Evolutionary conservation across 441 rosid genomes (phyloP).

Genomic region (Corymbia citriodora): DNA sequence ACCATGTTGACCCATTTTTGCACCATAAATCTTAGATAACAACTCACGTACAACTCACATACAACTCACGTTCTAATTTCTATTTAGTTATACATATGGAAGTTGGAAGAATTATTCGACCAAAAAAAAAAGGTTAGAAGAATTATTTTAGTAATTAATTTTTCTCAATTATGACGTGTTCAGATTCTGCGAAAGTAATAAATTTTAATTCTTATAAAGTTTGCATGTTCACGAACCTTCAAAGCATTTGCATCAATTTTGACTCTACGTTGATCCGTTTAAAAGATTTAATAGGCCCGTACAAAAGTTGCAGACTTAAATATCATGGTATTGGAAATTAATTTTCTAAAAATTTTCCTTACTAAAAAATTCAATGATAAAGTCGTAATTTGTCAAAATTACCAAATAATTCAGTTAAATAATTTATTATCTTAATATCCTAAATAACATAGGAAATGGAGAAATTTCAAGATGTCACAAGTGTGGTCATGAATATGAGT

Average conservation of each 20-base stretch:
- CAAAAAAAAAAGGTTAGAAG: too few relatives aligned
- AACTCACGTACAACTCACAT: neutral
- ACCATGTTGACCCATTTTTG: neutral
- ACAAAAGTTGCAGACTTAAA: neutral
- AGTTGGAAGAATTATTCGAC: neutral
- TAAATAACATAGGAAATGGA: neutral
- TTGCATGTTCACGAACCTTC: neutral
- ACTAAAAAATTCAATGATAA: neutral
- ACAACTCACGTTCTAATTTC: neutral
- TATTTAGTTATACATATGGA: neutral
- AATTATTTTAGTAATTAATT: neutral
- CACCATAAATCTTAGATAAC: neutral
- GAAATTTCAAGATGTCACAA: neutral
- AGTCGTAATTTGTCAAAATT: neutral
- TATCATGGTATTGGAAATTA: neutral
- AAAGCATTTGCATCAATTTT: neutral
- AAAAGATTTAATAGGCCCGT: neutral
- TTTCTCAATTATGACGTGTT: neutral
- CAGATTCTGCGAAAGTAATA: neutral
- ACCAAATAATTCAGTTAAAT: neutral
- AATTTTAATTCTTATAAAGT: neutral
- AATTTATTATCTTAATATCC: neutral
- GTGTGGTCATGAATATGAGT: accelerated
- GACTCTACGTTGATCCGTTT: neutral
- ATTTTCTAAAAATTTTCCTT: neutral